Conservation (phyloP, 352 stramenopile species). For the Blastocystis sp. region DNA sequence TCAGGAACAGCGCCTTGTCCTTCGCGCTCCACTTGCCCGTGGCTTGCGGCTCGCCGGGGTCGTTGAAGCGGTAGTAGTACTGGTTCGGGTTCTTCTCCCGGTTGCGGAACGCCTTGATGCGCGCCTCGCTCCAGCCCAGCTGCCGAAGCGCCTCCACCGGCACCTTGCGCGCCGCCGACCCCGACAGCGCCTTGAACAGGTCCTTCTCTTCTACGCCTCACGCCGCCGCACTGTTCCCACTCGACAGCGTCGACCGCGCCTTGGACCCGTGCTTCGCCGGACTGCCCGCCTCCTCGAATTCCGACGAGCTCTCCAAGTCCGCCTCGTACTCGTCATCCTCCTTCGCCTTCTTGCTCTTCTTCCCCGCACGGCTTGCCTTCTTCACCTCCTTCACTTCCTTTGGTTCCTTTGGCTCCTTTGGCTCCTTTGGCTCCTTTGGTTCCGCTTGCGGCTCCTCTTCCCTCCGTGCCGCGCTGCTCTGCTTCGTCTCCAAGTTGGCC, state of each 20-base stretch:
- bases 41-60: constrained; percentile 70
- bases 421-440: background rate
- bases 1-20: constrained; percentile 69
- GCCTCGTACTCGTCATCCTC: background rate
- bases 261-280: background rate
- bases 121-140: constrained; percentile 57
- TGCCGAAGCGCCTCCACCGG: constrained; percentile 41
- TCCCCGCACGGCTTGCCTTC: background rate
- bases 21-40: constrained; percentile 71
- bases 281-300: background rate
- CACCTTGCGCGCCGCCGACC: background rate
- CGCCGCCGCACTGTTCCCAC: background rate
- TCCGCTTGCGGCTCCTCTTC: background rate
- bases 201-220: constrained; percentile 29
- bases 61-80: constrained; percentile 73
- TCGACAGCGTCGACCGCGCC: constrained; percentile 22
- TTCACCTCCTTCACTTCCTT: background rate
- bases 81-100: constrained; percentile 72
- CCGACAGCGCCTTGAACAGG: constrained; percentile 26
- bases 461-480: background rate
- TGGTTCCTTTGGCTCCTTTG: background rate
- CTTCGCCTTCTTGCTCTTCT: background rate
- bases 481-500: constrained; percentile 15
- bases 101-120: constrained; percentile 70
- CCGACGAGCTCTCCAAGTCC: background rate